Conservation (phyloP, 805 yeast genomes). For the Metschnikowia reukaufii region DNA sequence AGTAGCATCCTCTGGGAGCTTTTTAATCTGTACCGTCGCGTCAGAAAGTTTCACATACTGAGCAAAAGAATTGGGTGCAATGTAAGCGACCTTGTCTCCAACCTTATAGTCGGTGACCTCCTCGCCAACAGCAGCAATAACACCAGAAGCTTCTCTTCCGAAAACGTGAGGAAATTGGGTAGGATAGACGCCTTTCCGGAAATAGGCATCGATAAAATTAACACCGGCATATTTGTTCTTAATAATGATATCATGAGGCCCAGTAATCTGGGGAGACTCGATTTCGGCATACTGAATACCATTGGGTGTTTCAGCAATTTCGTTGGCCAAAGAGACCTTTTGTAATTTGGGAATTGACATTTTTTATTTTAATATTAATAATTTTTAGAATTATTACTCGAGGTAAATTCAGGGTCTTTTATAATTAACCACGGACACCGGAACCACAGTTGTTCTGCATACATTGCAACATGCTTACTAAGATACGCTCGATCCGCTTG, state of each 20-base stretch:
- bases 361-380: neutral
- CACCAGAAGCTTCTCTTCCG: constrained; percentile 78
- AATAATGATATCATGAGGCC: constrained; percentile 58
- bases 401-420: no score
- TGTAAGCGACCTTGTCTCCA: constrained; percentile 72
- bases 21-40: constrained; percentile 18
- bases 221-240: constrained; percentile 78
- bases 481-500: no score
- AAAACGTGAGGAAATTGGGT: constrained; percentile 55
- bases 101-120: constrained; percentile 53
- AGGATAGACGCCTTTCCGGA: constrained; percentile 77
- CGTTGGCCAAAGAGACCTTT: constrained; percentile 54
- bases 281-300: constrained; percentile 58
- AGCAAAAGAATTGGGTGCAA: constrained; percentile 57
- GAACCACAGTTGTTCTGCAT: no score
- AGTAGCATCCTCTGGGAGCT: constrained; percentile 45
- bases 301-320: constrained; percentile 54
- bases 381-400: no score
- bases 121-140: constrained; percentile 61
- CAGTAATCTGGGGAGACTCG: constrained; percentile 58
- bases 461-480: no score
- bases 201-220: constrained; percentile 80
- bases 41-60: constrained; percentile 61
- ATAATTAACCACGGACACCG: no score
- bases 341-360: constrained; percentile 52